Evolutionary conservation across 1,139 yeast genomes (phyloP).

Genomic region (Spencermartinsiella ligniputridi): DNA sequence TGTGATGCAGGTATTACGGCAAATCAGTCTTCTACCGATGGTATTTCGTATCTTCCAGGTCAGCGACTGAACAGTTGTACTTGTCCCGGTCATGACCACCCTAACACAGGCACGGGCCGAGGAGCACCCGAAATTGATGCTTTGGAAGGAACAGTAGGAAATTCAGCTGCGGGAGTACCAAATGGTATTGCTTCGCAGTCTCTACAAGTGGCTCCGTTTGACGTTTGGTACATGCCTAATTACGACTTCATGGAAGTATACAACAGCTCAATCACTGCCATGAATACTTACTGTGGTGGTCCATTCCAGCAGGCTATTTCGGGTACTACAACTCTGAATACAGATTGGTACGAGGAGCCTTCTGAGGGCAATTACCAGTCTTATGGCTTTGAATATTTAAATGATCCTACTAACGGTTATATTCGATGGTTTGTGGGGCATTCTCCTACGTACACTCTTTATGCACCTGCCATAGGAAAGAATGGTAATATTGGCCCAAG

Average conservation of each 20-base stretch:
- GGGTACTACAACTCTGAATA: conserved; percentile 64
- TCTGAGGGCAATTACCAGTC: conserved; percentile 59
- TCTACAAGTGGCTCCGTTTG: conserved; percentile 77
- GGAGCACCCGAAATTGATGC: conserved; percentile 91
- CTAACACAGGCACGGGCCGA: conserved; percentile 72
- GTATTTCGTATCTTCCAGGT: conserved; percentile 74
- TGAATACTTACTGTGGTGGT: conserved; percentile 80
- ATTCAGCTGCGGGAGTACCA: conserved; percentile 29
- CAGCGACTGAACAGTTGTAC: conserved; percentile 67
- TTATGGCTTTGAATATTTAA: conserved; percentile 72
- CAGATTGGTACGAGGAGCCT: conserved; percentile 64
- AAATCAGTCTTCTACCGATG: conserved; percentile 81
- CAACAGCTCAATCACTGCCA: conserved; percentile 56
- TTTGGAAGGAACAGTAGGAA: conserved; percentile 62
- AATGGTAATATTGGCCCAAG: conserved; percentile 82
- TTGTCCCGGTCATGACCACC: conserved; percentile 74
- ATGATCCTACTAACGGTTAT: conserved; percentile 64
- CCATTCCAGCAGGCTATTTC: conserved; percentile 83
- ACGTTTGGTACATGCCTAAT: conserved; percentile 82
- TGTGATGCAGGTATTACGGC: conserved; percentile 90
- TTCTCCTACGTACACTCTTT: conserved; percentile 58
- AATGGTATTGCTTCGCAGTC: conserved; percentile 76
- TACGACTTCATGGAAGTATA: conserved; percentile 63
- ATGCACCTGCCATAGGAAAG: conserved; percentile 64
- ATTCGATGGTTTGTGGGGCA: conserved; percentile 79